Percentiles rank a stretch among this genome's conserved stretches.
Evolutionary conservation across 139 green algal species (phyloP).

Genomic region (Ettlia oleoabundans): DNA sequence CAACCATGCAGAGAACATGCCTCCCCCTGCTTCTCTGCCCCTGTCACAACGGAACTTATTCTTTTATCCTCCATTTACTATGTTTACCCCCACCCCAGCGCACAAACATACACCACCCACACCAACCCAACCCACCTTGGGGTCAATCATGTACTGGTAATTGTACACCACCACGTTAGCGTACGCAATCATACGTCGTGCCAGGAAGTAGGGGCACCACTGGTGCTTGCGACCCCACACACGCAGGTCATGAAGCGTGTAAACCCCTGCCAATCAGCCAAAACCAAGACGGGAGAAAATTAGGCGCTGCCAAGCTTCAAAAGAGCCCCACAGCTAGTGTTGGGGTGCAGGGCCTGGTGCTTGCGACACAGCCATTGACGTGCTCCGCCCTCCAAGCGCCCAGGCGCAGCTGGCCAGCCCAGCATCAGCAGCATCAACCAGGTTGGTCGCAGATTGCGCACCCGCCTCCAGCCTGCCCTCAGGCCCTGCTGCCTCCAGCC

Average conservation of each 20-base stretch:
- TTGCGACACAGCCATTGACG: background rate
- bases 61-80: too few relatives aligned
- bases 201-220: conserved; percentile 99
- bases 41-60: too few relatives aligned
- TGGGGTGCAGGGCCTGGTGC: too few relatives aligned
- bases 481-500: conserved; percentile 76
- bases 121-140: conserved; percentile 72
- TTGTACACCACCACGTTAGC: conserved; percentile 99
- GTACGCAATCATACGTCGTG: conserved; percentile 95
- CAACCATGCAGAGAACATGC: too few relatives aligned
- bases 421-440: background rate
- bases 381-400: background rate
- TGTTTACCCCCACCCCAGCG: too few relatives aligned
- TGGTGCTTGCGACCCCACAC: conserved; percentile 86
- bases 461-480: conserved; percentile 57
- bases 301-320: background rate
- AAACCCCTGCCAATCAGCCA: conserved; percentile 87
- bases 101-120: background rate
- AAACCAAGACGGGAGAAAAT: too few relatives aligned
- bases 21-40: too few relatives aligned
- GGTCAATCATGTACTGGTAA: conserved; percentile 98
- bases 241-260: conserved; percentile 89
- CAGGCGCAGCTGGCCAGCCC: background rate
- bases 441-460: too few relatives aligned
- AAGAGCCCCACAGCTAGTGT: background rate